Evolutionary conservation across 2,329 filamentous ascomycete species (phyloP).

Genomic region (Hansfordia pulvinata): DNA sequence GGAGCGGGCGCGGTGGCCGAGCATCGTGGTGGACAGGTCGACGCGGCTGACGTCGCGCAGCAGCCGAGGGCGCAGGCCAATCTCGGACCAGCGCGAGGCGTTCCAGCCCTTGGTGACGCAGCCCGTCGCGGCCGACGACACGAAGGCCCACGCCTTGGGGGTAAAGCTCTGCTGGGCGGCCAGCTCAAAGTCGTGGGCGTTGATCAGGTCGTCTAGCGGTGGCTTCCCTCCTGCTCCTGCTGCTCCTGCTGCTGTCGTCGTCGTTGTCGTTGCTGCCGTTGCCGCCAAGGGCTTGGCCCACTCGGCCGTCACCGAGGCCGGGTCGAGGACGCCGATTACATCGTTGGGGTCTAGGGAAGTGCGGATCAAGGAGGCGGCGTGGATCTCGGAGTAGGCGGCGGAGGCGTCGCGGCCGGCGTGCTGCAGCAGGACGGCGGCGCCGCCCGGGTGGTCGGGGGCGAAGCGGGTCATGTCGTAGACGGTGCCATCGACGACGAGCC

Average conservation of each 20-base stretch:
- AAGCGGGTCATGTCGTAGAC: slow-evolving; percentile 58
- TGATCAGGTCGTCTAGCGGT: slow-evolving; percentile 40
- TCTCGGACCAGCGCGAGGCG: slow-evolving; percentile 35
- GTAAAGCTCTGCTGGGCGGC: slow-evolving; percentile 40
- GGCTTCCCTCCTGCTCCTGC: slow-evolving; percentile 19
- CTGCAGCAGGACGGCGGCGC: slow-evolving; percentile 26
- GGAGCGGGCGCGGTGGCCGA: slow-evolving; percentile 35
- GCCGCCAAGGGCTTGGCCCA: slow-evolving; percentile 26
- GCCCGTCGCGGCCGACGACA: slow-evolving; percentile 52
- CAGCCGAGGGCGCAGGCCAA: slow-evolving; percentile 36
- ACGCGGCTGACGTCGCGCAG: slow-evolving; percentile 30
- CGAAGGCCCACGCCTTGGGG: slow-evolving; percentile 57
- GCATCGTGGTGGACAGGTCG: slow-evolving; percentile 34
- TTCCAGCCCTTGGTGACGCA: slow-evolving; percentile 43
- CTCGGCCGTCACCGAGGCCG: slow-evolving; percentile 29
- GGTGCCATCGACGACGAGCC: slow-evolving; percentile 51
- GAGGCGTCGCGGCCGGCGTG: slow-evolving; percentile 41
- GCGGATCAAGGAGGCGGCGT: slow-evolving; percentile 27
- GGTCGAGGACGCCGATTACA: slow-evolving; percentile 34
- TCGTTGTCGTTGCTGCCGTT: slow-evolving; percentile 6
- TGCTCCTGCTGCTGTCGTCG: not conserved
- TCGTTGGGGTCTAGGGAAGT: slow-evolving; percentile 28
- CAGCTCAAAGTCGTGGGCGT: slow-evolving; percentile 44
- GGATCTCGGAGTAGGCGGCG: slow-evolving; percentile 35
- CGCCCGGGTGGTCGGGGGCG: slow-evolving; percentile 25